These are phyloP conservation scores for Candida yuanshanica DNA, from an alignment of 805 yeast species.

Conservation along the genomic window DNA sequence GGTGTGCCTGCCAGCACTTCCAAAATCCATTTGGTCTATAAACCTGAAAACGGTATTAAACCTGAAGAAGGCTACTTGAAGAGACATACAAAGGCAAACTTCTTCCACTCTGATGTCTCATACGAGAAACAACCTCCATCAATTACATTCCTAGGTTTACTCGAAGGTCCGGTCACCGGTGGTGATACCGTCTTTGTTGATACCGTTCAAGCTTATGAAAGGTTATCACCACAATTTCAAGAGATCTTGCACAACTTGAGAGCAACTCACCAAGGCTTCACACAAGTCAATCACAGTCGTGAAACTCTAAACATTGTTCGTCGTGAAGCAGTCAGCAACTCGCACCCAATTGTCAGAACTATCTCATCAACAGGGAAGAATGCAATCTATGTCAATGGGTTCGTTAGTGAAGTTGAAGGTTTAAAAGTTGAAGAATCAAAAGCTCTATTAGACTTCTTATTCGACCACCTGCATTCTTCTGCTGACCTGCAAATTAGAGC, in stretches of 20 bases:
- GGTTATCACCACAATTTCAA: conserved; percentile 55
- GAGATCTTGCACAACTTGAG: conserved; percentile 47
- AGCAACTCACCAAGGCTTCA: conserved; percentile 58
- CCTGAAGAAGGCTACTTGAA: not conserved
- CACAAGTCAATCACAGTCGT: conserved; percentile 48
- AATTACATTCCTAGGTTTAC: conserved; percentile 50
- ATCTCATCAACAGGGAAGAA: conserved; percentile 61
- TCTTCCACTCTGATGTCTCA: conserved; percentile 62
- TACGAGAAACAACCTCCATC: conserved; percentile 66
- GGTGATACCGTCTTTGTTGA: conserved; percentile 67
- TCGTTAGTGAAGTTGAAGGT: conserved; percentile 56
- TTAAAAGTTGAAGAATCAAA: conserved; percentile 62
- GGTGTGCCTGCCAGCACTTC: conserved; percentile 55
- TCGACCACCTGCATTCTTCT: conserved; percentile 39
- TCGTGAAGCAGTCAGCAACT: conserved; percentile 48
- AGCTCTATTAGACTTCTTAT: conserved; percentile 46
- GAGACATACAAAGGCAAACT: not conserved
- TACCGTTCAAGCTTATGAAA: conserved; percentile 52
- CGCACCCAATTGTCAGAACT: conserved; percentile 59
- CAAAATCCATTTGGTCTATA: conserved; percentile 53
- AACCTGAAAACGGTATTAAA: conserved; percentile 19
- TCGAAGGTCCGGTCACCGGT: conserved; percentile 48
- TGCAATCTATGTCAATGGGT: conserved; percentile 46
- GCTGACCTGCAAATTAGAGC: conserved; percentile 57
- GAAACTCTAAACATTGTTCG: conserved; percentile 49